Evolutionary conservation across 805 yeast genomes (phyloP).

Genomic region (Metschnikowia colocasiae): DNA sequence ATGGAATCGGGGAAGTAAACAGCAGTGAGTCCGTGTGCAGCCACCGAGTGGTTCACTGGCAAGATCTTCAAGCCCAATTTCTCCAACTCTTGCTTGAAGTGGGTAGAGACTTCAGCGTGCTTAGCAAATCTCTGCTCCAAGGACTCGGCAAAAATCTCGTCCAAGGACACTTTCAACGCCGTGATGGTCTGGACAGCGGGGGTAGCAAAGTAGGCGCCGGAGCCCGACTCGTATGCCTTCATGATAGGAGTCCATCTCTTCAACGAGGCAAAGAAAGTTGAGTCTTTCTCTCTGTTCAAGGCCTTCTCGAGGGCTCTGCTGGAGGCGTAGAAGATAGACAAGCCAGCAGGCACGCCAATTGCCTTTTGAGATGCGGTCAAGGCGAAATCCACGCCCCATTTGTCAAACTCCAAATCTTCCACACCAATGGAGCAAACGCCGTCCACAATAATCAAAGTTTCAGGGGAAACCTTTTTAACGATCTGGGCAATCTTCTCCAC

Average conservation of each 20-base stretch:
- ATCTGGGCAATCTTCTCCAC: slow-evolving; percentile 58
- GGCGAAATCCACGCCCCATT: slow-evolving; percentile 86
- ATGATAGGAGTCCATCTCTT: slow-evolving; percentile 86
- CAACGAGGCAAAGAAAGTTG: slow-evolving; percentile 65
- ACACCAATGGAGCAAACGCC: slow-evolving; percentile 95
- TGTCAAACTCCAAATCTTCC: slow-evolving; percentile 79
- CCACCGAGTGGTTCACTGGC: slow-evolving; percentile 51
- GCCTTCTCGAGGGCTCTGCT: slow-evolving; percentile 69
- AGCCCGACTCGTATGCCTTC: slow-evolving; percentile 78
- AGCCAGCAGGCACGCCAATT: slow-evolving; percentile 90
- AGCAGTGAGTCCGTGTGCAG: slow-evolving; percentile 89
- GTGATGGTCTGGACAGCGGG: slow-evolving; percentile 89
- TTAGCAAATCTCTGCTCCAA: slow-evolving; percentile 59
- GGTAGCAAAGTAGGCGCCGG: slow-evolving; percentile 87
- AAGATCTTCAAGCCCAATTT: slow-evolving; percentile 67
- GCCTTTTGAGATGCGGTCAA: slow-evolving; percentile 96
- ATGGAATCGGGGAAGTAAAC: slow-evolving; percentile 76
- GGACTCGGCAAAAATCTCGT: slow-evolving; percentile 56
- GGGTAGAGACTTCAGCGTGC: slow-evolving; percentile 59
- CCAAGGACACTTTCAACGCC: slow-evolving; percentile 73
- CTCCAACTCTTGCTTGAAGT: slow-evolving; percentile 58
- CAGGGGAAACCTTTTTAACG: slow-evolving; percentile 68
- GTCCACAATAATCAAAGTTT: slow-evolving; percentile 80
- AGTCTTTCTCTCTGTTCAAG: slow-evolving; percentile 43
- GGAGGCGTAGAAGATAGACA: slow-evolving; percentile 72